phyloP scores from a whole-genome alignment of 2,329 filamentous ascomycete species.

The Phyllosticta citrichinensis region DNA sequence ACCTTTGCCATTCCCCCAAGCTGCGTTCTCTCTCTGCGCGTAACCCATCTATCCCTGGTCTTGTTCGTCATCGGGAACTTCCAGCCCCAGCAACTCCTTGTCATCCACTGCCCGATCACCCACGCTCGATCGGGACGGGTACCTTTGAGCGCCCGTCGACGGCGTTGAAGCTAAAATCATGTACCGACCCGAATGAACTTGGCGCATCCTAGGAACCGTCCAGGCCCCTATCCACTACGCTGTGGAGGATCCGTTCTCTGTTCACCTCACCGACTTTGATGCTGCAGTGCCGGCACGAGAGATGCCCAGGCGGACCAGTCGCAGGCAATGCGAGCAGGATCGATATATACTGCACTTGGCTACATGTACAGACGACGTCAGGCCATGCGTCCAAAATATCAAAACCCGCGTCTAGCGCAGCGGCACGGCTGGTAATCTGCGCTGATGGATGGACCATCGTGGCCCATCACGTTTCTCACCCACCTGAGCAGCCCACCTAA shows the following conservation, averaged over 20 bases:
- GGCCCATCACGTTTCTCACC: not conserved
- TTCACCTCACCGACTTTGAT: not conserved
- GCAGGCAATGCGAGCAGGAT: no score
- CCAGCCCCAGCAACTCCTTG: not conserved
- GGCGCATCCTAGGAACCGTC: not conserved
- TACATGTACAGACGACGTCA: not conserved
- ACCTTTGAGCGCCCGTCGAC: not conserved
- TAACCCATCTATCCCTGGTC: no score
- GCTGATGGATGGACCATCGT: not conserved
- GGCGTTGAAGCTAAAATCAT: not conserved
- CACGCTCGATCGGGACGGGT: not conserved
- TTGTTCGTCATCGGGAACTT: not conserved
- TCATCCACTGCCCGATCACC: not conserved
- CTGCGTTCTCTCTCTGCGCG: no score
- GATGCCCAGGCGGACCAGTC: no score
- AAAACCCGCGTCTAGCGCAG: not conserved
- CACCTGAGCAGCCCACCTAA: not conserved
- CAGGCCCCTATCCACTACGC: not conserved
- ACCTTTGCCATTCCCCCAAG: not conserved
- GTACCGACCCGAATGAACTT: not conserved
- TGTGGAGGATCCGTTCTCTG: not conserved
- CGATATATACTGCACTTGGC: not conserved
- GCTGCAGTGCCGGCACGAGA: no score
- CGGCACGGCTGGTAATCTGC: not conserved
- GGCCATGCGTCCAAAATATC: not conserved